Percentiles rank a stretch among this genome's conserved stretches.
Conservation (phyloP, 2,329 filamentous ascomycete genomes). For the Metarhizium album region DNA sequence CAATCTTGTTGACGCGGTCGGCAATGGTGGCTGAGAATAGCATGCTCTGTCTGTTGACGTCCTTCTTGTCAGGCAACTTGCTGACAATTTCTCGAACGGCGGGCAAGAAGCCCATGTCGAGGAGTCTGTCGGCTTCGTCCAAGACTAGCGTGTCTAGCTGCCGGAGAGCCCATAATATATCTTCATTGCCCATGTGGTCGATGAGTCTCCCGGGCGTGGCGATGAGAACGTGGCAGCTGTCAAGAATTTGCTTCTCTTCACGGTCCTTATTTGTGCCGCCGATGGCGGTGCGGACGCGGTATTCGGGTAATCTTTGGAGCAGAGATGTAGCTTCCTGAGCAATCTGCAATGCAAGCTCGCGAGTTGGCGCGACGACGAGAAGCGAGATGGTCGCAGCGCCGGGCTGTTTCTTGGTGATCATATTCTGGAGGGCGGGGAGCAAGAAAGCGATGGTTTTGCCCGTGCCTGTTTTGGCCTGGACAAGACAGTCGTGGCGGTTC, state of each 20-base stretch:
- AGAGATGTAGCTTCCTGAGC: conserved; percentile 60
- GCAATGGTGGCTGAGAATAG: conserved; percentile 81
- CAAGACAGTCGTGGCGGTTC: conserved; percentile 44
- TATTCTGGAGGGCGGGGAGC: conserved; percentile 69
- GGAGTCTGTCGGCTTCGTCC: conserved; percentile 71
- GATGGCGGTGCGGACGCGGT: conserved; percentile 68
- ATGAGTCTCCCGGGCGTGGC: conserved; percentile 70
- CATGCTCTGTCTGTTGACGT: conserved; percentile 57
- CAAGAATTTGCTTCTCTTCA: conserved; percentile 59
- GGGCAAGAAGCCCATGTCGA: conserved; percentile 78
- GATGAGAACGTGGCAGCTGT: conserved; percentile 69
- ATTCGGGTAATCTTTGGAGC: conserved; percentile 60
- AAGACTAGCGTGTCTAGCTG: conserved; percentile 68
- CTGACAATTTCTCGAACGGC: conserved; percentile 67
- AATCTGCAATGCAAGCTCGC: conserved; percentile 61
- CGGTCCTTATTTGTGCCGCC: conserved; percentile 66
- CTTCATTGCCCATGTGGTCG: conserved; percentile 67
- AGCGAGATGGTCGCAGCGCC: conserved; percentile 37
- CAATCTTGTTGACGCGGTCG: conserved; percentile 66
- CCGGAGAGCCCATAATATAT: conserved; percentile 55
- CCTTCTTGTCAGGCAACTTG: conserved; percentile 51
- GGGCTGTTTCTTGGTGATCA: conserved; percentile 38
- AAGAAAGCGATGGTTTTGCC: conserved; percentile 81
- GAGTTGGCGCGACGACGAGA: conserved; percentile 59
- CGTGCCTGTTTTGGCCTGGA: conserved; percentile 79